Conservation (phyloP, 2,329 filamentous ascomycete genomes). For the Botrytis aclada region DNA sequence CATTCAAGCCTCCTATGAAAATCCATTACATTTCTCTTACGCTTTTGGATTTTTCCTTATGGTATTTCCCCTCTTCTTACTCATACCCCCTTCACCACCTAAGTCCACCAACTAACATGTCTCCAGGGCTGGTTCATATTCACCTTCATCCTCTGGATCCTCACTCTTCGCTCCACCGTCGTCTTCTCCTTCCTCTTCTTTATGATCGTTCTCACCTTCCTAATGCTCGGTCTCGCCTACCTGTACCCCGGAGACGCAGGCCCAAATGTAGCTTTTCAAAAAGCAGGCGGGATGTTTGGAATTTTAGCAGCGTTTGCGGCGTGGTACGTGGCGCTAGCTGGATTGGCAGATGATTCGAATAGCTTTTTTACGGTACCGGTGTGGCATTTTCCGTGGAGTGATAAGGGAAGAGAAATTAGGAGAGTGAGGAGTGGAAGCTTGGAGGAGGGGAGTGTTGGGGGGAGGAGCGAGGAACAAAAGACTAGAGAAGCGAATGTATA, state of each 20-base stretch:
- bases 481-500: not conserved
- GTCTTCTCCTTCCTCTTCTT: not conserved
- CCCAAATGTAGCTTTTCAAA: not conserved
- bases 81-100: rapidly evolving
- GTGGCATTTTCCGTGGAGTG: not conserved
- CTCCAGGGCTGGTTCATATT: not conserved
- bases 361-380: not conserved
- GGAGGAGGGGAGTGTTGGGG: not conserved
- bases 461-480: not conserved
- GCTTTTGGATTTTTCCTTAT: not conserved
- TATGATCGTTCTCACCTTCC: not conserved
- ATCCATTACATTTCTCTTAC: not conserved
- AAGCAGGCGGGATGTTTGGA: not conserved
- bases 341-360: not conserved
- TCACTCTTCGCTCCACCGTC: not conserved
- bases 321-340: not conserved
- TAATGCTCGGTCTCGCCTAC: not conserved
- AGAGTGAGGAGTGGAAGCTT: not conserved
- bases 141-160: not conserved
- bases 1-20: not conserved
- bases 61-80: not conserved
- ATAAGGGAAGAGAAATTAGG: not conserved
- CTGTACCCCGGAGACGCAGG: not conserved
- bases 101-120: not conserved
- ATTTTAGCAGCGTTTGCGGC: not conserved